These are phyloP conservation scores for Tulasnella sp. DNA, from an alignment of 768 basidiomycete species.

Conservation along the genomic window DNA sequence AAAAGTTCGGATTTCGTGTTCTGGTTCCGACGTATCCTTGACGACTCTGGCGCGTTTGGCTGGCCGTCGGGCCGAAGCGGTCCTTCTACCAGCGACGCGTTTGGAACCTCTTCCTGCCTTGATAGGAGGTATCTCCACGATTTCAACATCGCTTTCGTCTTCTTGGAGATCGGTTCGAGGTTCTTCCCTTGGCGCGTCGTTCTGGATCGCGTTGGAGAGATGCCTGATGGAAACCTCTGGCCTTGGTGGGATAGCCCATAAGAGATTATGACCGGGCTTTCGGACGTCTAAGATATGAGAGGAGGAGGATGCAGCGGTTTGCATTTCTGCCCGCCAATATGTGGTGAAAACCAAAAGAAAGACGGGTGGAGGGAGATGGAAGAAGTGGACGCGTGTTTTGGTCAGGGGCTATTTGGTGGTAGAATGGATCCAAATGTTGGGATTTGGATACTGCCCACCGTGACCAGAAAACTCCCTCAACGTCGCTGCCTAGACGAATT, in stretches of 20 bases:
- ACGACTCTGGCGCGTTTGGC: not conserved
- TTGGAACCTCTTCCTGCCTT: not conserved
- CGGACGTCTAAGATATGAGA: not conserved
- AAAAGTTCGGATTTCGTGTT: not conserved
- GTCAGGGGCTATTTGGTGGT: not conserved
- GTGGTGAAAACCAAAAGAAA: not conserved
- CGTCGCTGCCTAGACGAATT: not conserved
- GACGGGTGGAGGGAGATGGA: not conserved
- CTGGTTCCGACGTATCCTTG: not conserved
- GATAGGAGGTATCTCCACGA: not conserved
- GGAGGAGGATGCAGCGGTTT: not conserved
- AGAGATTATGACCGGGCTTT: not conserved
- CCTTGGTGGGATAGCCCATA: not conserved
- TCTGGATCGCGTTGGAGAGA: not conserved
- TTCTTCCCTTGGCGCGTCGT: not conserved
- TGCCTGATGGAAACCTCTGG: not conserved
- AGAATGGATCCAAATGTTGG: not conserved
- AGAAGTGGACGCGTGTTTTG: not conserved
- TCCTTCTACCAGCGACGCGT: not conserved
- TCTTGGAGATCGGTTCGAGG: not conserved
- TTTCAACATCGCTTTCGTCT: slow-evolving; percentile 5
- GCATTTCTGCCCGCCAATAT: not conserved
- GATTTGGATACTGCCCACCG: not conserved
- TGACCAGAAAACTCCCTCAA: not conserved
- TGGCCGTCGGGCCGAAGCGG: not conserved